These are phyloP conservation scores for Luzula sylvatica DNA, from an alignment of 176 grass and related monocot species.

Conservation along the genomic window DNA sequence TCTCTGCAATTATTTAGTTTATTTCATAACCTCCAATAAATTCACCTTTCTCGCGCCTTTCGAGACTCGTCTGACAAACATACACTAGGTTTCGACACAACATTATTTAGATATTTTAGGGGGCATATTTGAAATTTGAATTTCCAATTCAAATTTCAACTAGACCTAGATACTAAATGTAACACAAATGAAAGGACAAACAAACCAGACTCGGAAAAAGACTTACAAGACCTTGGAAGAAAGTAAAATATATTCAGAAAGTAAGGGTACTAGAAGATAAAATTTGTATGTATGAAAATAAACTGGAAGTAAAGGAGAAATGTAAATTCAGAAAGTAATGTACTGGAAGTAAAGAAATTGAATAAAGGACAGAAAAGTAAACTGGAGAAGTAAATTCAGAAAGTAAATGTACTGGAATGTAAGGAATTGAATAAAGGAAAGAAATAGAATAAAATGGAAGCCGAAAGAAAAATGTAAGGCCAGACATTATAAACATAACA, in stretches of 20 bases:
- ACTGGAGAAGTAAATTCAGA: neutral
- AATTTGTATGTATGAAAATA: no score
- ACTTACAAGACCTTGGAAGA: no score
- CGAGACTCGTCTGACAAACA: neutral
- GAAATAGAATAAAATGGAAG: slow-evolving; percentile 19
- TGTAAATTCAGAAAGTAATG: no score
- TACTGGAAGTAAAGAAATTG: neutral
- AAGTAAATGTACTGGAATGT: neutral
- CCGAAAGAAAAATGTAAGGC: slow-evolving; percentile 54
- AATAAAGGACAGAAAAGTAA: neutral
- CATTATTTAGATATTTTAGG: neutral
- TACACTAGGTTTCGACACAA: neutral
- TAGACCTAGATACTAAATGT: no score
- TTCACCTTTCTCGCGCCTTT: slow-evolving; percentile 1
- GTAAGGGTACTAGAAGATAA: no score
- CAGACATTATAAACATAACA: slow-evolving; percentile 49
- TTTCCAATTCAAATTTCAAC: no score
- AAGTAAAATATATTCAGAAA: no score
- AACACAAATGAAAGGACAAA: no score
- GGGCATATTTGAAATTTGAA: no score
- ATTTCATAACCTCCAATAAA: neutral
- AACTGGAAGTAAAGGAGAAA: no score
- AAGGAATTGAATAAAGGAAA: slow-evolving; percentile 2
- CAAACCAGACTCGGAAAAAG: no score
- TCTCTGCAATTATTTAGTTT: slow-evolving; percentile 23